These are phyloP conservation scores for Codiaeum variegatum DNA, from an alignment of 441 rosid species.

Conservation along the genomic window DNA sequence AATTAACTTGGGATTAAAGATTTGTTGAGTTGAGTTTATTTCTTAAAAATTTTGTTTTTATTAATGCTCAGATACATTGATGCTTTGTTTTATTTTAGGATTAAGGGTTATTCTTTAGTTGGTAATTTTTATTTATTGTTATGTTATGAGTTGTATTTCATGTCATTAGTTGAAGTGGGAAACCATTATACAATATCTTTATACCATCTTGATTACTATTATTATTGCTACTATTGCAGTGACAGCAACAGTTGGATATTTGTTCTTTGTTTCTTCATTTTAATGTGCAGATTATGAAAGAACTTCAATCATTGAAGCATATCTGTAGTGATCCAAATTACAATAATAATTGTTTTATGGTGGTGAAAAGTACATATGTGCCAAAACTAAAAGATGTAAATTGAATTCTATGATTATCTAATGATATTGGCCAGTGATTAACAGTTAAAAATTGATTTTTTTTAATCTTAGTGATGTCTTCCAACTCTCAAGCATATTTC, in stretches of 20 bases:
- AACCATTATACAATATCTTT: not conserved
- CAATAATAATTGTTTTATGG: slow-evolving; percentile 81
- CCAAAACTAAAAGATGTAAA: not conserved
- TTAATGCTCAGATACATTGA: too few relatives aligned
- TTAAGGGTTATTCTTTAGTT: too few relatives aligned
- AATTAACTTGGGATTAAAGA: too few relatives aligned
- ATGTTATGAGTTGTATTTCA: not conserved
- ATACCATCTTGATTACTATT: too few relatives aligned
- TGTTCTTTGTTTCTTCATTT: slow-evolving; percentile 9
- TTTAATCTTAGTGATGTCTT: slow-evolving; percentile 44
- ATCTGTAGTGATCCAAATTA: slow-evolving; percentile 83
- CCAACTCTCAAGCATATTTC: slow-evolving; percentile 57
- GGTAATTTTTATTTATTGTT: too few relatives aligned
- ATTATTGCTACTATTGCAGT: too few relatives aligned
- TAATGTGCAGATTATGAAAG: slow-evolving; percentile 51
- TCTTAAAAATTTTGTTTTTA: too few relatives aligned
- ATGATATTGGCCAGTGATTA: not conserved
- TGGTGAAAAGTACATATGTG: slow-evolving; percentile 54
- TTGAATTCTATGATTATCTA: not conserved
- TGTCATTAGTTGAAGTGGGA: not conserved
- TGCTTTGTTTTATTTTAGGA: too few relatives aligned
- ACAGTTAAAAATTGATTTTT: slow-evolving; percentile 8
- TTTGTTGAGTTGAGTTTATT: too few relatives aligned
- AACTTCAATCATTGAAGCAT: slow-evolving; percentile 54
- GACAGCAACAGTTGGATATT: too few relatives aligned